Conservation (phyloP, 306 rosid genomes). For the Quercus gilva region DNA sequence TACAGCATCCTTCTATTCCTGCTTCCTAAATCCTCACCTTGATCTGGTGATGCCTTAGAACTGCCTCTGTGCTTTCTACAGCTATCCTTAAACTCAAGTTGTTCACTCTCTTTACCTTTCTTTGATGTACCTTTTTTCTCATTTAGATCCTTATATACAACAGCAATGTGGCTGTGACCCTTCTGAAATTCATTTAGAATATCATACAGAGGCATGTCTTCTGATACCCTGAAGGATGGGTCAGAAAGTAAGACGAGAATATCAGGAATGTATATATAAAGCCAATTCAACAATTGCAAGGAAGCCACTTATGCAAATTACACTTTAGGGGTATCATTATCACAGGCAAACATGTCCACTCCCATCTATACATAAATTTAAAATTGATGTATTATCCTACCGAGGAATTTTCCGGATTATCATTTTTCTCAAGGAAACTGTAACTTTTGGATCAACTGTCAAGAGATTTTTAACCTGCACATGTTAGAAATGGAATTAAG, state of each 20-base stretch:
- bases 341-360: constrained; percentile 6
- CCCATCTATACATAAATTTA: constrained; percentile 7
- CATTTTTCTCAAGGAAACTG: constrained; percentile 75
- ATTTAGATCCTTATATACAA: constrained; percentile 71
- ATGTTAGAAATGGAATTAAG: constrained; percentile 13
- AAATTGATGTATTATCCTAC: constrained; percentile 37
- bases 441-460: constrained; percentile 68
- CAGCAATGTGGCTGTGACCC: constrained; percentile 99
- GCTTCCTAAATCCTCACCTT: constrained; percentile 45
- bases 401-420: constrained; percentile 88
- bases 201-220: constrained; percentile 94
- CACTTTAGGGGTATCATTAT: constrained; percentile 1
- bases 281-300: constrained; percentile 9
- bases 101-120: constrained; percentile 42
- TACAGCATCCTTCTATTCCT: background rate
- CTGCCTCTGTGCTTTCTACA: constrained; percentile 38
- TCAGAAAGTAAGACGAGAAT: constrained; percentile 12
- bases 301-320: background rate
- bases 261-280: constrained; percentile 7
- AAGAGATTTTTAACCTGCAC: constrained; percentile 91
- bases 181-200: constrained; percentile 94
- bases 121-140: constrained; percentile 45
- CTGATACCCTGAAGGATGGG: constrained; percentile 73
- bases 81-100: constrained; percentile 43
- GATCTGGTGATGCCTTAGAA: constrained; percentile 33